Evolutionary conservation across 1,284 basidiomycete species (phyloP), one percentile per base, ranked within the genome.

Genomic region (Earliella scabrosa): DNA sequence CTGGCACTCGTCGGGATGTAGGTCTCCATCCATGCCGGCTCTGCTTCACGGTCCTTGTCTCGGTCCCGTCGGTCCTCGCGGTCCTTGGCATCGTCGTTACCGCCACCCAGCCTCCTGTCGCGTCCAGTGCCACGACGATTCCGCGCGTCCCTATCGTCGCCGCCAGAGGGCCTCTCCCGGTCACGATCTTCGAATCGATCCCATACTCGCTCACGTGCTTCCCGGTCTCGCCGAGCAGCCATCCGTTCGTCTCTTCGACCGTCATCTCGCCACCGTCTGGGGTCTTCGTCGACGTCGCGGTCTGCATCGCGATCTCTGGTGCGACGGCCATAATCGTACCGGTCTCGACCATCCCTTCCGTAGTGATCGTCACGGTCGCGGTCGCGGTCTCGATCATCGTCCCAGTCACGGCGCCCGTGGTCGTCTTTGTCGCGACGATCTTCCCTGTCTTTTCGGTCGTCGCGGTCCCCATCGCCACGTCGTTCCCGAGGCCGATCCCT

Each of bases 21-120:
- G n/a, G 90, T 87, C 61, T 92, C 91, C 90, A 95, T 93, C 92
- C 92, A 95, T 16, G 92, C 92, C 20, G 92, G 93, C 67, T 93
- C 90, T 65, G 87, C 92, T 75, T 91, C 90, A 68, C 81, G 85
- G 65, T 87, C 85, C 60, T 80, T 74, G 45, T 85, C 83, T 44
- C 76, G 73, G 45, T 71, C 70, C 34, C 68, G 60, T 48, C 79
- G 75, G 43, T 82, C 80, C 54, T 83, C 85, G 56, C 77, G 77
- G 38, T 83, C 82, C 64, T 79, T 82, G 20, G 71, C 73, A 50
- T 87, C 87, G 29, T 88, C 86, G 35, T 67, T 71, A n/a, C 61
- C 67, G 50, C 69, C 66, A 14, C 73, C 78, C 40, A 70, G 57
- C 56, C 83, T 82, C 58, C 80, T 79, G 45, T 91, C 89, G 43